phyloP scores from a whole-genome alignment of 805 yeast genomes.

The Sungouiella thailandica region DNA sequence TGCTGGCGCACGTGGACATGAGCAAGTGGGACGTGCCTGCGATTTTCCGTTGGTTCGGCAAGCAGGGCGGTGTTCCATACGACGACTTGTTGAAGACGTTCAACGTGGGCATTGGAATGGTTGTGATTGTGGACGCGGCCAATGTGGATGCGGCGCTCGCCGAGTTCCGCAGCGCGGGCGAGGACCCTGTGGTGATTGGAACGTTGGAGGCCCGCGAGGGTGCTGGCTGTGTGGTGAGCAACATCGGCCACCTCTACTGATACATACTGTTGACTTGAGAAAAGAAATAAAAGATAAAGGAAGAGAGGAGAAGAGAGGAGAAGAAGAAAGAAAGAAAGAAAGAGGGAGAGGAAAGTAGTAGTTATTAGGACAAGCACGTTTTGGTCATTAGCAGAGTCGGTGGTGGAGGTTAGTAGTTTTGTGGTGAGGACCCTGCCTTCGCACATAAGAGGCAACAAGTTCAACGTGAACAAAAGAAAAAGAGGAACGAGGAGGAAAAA shows the following conservation, averaged over 20 bases:
- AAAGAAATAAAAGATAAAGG: no score
- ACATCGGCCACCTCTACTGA: constrained; percentile 14
- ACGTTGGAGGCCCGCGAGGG: constrained; percentile 33
- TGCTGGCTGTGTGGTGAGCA: constrained; percentile 56
- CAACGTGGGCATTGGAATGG: constrained; percentile 97
- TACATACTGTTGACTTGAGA: no score
- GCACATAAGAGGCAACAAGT: no score
- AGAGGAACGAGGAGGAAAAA: no score
- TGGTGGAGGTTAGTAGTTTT: no score
- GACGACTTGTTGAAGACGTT: constrained; percentile 84
- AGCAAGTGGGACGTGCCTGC: constrained; percentile 78
- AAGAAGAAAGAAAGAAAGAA: not conserved
- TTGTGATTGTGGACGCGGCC: constrained; percentile 68
- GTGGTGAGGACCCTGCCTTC: no score
- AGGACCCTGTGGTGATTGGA: constrained; percentile 57
- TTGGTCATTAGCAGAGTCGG: no score
- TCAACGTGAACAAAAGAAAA: no score
- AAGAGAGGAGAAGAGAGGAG: not conserved
- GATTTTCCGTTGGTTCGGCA: constrained; percentile 92
- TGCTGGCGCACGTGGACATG: constrained; percentile 80
- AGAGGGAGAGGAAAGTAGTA: no score
- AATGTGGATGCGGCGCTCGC: constrained; percentile 55
- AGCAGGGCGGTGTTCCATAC: constrained; percentile 84
- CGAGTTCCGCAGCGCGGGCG: constrained; percentile 60
- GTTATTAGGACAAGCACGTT: no score